A percentile compares a stretch with the other conserved stretches of the same genome.
Conservation (phyloP, 495 filamentous ascomycete species). For the Viridothelium virens region DNA sequence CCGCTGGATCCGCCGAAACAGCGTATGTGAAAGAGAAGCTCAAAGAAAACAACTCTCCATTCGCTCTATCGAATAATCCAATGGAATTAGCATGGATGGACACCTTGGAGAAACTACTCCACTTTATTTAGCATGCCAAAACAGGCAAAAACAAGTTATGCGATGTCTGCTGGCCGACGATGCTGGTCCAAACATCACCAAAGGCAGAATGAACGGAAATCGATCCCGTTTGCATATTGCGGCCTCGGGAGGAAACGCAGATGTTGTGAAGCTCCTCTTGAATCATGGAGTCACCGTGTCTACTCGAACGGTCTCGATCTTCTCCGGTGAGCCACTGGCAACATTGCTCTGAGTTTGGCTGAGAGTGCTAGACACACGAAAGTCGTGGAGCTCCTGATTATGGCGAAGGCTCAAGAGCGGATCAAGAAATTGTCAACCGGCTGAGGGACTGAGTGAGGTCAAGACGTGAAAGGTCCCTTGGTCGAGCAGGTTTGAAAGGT, state of each 20-base stretch:
- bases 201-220: neutral
- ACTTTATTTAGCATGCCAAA: neutral
- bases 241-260: neutral
- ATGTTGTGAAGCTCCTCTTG: neutral
- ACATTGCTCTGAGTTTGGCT: neutral
- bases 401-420: neutral
- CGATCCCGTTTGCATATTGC: neutral
- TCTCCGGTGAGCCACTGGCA: neutral
- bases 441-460: slow-evolving; percentile 12
- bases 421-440: neutral
- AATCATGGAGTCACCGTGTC: neutral
- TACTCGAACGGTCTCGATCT: neutral
- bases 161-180: neutral
- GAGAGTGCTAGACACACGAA: neutral
- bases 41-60: no score
- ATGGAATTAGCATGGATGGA: slow-evolving; percentile 3
- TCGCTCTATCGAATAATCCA: no score
- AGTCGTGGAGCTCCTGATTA: neutral
- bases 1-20: no score
- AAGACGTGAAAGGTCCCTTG: neutral
- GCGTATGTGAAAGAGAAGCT: no score
- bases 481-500: no score
- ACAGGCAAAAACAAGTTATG: neutral
- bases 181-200: neutral
- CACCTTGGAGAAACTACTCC: neutral